A percentile compares a stretch with the other conserved stretches of the same genome.
Conservation (phyloP, 345 rosid genomes). For the Adansonia digitata region DNA sequence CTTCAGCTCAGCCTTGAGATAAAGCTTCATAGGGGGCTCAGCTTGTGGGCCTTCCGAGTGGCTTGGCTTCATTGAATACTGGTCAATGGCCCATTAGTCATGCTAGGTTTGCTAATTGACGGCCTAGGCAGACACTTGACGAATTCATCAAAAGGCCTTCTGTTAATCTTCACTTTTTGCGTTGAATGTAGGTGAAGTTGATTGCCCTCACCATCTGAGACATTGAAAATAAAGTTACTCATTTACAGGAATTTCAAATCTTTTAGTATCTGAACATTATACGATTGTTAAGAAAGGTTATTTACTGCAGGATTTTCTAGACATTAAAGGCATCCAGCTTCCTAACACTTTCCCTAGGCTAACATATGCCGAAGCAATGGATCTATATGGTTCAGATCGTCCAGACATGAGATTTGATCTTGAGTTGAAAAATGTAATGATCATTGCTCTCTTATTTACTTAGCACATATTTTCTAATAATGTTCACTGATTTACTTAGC, state of each 20-base stretch:
- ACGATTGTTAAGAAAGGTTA: neutral
- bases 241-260: slow-evolving; percentile 3
- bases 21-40: slow-evolving; percentile 1
- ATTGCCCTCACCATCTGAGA: neutral
- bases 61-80: neutral
- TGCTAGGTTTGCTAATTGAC: neutral
- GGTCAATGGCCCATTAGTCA: neutral
- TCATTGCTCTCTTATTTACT: slow-evolving; percentile 14
- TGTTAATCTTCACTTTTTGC: neutral
- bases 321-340: slow-evolving; percentile 71
- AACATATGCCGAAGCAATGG: slow-evolving; percentile 86
- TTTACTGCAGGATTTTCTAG: slow-evolving; percentile 67
- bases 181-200: neutral
- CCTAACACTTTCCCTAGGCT: slow-evolving; percentile 88
- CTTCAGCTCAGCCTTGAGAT: neutral
- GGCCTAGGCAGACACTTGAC: neutral
- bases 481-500: neutral
- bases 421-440: slow-evolving; percentile 80
- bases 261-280: neutral
- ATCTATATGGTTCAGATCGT: slow-evolving; percentile 85
- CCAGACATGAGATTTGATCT: slow-evolving; percentile 92
- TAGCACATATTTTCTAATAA: neutral
- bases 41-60: neutral
- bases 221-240: neutral
- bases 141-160: neutral